These are phyloP conservation scores for Pilobolus umbonatus DNA, from an alignment of 192 early-diverging fungal genomes.

Conservation along the genomic window DNA sequence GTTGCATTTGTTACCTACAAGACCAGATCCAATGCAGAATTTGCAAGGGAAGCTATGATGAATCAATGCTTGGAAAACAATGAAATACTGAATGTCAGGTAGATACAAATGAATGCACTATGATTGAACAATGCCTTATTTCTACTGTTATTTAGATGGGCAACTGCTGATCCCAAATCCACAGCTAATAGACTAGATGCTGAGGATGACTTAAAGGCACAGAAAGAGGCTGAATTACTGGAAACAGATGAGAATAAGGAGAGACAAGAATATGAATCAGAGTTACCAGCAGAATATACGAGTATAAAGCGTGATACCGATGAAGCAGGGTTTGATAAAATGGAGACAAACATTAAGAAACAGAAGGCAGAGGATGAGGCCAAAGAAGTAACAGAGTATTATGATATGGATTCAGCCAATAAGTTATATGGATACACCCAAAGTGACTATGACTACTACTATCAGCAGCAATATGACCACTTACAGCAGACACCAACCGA, in stretches of 20 bases:
- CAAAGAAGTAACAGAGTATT: background rate
- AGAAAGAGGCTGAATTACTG: background rate
- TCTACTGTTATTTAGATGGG: constrained; percentile 65
- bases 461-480: background rate
- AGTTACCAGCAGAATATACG: constrained; percentile 15
- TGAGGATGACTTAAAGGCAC: constrained; percentile 3
- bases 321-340: constrained; percentile 24
- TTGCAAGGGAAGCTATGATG: constrained; percentile 87
- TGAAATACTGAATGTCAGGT: constrained; percentile 56
- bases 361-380: constrained; percentile 19
- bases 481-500: background rate
- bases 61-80: constrained; percentile 72
- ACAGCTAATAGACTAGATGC: constrained; percentile 19
- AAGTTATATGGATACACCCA: constrained; percentile 14
- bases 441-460: background rate
- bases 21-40: constrained; percentile 68
- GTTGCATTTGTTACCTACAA: constrained; percentile 84
- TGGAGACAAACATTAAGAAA: constrained; percentile 18
- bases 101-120: constrained; percentile 7
- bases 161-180: constrained; percentile 42
- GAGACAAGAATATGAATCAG: constrained; percentile 4
- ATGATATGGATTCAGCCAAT: background rate
- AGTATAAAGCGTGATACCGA: constrained; percentile 20
- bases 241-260: constrained; percentile 5
- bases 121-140: background rate